These are phyloP conservation scores for Fusarium sp. DNA, from an alignment of 2,329 filamentous ascomycete species.

Conservation along the genomic window DNA sequence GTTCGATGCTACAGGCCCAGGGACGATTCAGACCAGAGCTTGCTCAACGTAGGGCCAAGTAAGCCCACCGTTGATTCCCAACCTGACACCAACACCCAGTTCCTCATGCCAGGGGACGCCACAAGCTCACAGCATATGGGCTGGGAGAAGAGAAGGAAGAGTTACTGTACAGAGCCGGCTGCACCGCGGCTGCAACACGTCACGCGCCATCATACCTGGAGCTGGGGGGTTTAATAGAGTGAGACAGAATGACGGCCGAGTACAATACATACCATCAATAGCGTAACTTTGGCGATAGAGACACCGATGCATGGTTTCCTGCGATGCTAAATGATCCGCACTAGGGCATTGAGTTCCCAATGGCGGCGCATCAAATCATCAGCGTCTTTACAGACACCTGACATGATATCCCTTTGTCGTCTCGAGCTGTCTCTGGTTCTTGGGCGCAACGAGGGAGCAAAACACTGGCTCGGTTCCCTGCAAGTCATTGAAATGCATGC, in stretches of 20 bases:
- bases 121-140: conserved; percentile 15
- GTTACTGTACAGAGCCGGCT: conserved; percentile 12
- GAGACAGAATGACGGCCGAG: neutral
- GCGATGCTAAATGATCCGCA: neutral
- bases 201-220: conserved; percentile 25
- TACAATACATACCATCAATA: neutral
- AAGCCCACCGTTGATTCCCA: neutral
- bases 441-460: neutral
- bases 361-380: neutral
- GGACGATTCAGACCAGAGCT: neutral
- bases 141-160: conserved; percentile 7
- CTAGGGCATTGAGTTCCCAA: neutral
- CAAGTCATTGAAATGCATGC: conserved; percentile 9
- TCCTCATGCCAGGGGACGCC: conserved; percentile 16
- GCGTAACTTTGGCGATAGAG: neutral
- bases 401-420: neutral
- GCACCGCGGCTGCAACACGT: conserved; percentile 24
- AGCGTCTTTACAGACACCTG: too few species aligned
- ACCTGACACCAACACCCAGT: neutral
- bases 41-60: neutral
- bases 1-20: too few species aligned
- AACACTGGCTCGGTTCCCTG: neutral
- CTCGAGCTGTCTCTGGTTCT: neutral
- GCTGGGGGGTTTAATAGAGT: neutral
- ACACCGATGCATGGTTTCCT: neutral